Conservation (phyloP, 495 filamentous ascomycete species). For the Chaetomidium leptoderma region DNA sequence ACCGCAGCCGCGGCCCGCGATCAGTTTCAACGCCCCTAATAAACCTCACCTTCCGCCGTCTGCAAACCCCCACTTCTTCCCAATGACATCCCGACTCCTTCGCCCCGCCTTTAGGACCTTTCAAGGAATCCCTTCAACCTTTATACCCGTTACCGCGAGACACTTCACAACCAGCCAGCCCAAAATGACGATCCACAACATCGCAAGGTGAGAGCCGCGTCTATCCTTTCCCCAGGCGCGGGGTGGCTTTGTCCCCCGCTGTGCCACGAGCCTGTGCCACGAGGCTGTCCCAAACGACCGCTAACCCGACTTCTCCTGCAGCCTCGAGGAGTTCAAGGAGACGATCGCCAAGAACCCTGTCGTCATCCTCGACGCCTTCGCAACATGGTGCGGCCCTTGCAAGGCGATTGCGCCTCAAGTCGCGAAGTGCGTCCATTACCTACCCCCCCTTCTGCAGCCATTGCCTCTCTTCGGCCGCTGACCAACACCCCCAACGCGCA, state of each 20-base stretch:
- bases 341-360: slow-evolving; percentile 52
- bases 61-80: neutral
- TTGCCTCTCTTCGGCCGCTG: neutral
- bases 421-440: slow-evolving; percentile 41
- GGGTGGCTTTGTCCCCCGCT: neutral
- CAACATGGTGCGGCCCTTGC: slow-evolving; percentile 94
- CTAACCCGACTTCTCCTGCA: slow-evolving; percentile 34
- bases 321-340: slow-evolving; percentile 57
- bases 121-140: slow-evolving; percentile 10
- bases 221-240: slow-evolving; percentile 1
- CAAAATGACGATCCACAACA: slow-evolving; percentile 45
- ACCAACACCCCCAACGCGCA: slow-evolving; percentile 22
- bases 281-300: too few relatives aligned
- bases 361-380: slow-evolving; percentile 82
- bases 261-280: slow-evolving; percentile 16
- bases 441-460: neutral
- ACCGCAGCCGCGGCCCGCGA: neutral
- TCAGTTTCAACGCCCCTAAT: neutral
- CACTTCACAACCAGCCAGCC: slow-evolving; percentile 40
- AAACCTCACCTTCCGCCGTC: slow-evolving; percentile 8
- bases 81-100: slow-evolving; percentile 30
- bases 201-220: slow-evolving; percentile 36
- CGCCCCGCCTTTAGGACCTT: slow-evolving; percentile 19
- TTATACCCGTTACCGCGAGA: slow-evolving; percentile 22
- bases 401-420: slow-evolving; percentile 78